Conservation (phyloP, 257 asterid species). For the Craterostigma plantagineum region DNA sequence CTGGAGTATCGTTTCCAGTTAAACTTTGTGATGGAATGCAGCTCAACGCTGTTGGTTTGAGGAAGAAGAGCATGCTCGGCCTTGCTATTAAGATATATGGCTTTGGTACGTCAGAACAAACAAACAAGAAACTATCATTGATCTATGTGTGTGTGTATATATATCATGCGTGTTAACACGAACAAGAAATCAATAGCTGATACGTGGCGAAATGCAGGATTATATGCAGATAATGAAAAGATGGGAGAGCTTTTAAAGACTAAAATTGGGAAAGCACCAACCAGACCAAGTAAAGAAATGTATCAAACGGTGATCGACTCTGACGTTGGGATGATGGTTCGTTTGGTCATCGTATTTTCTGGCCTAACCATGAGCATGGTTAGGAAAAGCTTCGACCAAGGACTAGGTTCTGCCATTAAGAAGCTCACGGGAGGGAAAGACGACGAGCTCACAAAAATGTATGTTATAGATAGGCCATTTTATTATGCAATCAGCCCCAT, state of each 20-base stretch:
- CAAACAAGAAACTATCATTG: no score
- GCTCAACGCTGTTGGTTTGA: slow-evolving; percentile 41
- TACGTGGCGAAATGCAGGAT: slow-evolving; percentile 23
- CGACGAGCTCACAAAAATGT: slow-evolving; percentile 49
- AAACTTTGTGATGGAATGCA: slow-evolving; percentile 35
- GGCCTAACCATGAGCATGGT: slow-evolving; percentile 65
- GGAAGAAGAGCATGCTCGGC: slow-evolving; percentile 74
- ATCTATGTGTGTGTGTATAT: no score
- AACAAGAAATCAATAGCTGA: no score
- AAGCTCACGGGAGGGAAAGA: slow-evolving; percentile 57
- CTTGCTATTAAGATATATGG: slow-evolving; percentile 49
- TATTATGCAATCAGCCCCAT: no score
- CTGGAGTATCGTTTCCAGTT: slow-evolving; percentile 54
- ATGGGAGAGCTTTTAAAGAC: slow-evolving; percentile 25
- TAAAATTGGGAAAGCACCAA: slow-evolving; percentile 36
- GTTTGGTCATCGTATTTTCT: slow-evolving; percentile 44
- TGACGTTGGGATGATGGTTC: slow-evolving; percentile 39
- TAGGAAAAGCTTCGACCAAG: slow-evolving; percentile 47
- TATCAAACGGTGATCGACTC: slow-evolving; percentile 46
- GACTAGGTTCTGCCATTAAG: slow-evolving; percentile 58
- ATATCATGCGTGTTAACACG: no score
- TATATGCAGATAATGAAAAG: slow-evolving; percentile 46
- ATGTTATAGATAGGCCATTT: slow-evolving; percentile 2
- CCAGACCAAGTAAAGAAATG: slow-evolving; percentile 57
- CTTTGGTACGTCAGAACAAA: slow-evolving; percentile 33